Evolutionary conservation across 2,329 filamentous ascomycete species (phyloP).

Genomic region (Neofusicoccum sp.): DNA sequence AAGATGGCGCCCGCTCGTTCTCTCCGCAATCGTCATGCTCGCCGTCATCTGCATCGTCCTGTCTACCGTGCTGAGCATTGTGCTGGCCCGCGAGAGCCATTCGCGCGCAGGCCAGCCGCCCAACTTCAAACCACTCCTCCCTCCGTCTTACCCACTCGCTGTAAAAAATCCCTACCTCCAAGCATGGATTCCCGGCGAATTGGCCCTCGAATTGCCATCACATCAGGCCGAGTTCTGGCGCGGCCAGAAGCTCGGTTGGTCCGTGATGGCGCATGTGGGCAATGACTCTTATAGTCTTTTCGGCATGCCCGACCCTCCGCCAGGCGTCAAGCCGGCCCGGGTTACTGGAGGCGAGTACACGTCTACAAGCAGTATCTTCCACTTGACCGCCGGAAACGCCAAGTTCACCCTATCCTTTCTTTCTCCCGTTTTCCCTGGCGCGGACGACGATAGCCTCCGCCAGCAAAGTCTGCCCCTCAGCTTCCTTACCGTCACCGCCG

Average conservation of each 20-base stretch:
- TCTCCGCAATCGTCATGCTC: constrained; percentile 11
- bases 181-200: constrained; percentile 44
- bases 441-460: constrained; percentile 33
- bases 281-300: constrained; percentile 42
- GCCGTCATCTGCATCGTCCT: constrained; percentile 4
- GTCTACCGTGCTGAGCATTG: constrained; percentile 5
- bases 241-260: constrained; percentile 42
- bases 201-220: constrained; percentile 35
- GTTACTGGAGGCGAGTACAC: constrained; percentile 41
- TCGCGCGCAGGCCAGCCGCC: neutral
- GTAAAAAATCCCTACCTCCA: constrained; percentile 44
- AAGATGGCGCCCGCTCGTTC: neutral
- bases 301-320: constrained; percentile 28
- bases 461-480: constrained; percentile 47
- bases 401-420: constrained; percentile 44
- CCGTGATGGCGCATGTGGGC: constrained; percentile 42
- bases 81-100: neutral
- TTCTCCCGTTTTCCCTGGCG: constrained; percentile 41
- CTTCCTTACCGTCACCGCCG: constrained; percentile 42
- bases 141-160: constrained; percentile 45
- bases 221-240: constrained; percentile 44
- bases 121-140: constrained; percentile 29
- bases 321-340: constrained; percentile 32
- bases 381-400: constrained; percentile 37
- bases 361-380: constrained; percentile 42